Percentiles rank a stretch among this genome's conserved stretches.
These are phyloP conservation scores for Cadophora sp. DNA, from an alignment of 2,329 filamentous ascomycete species.

Conservation along the genomic window DNA sequence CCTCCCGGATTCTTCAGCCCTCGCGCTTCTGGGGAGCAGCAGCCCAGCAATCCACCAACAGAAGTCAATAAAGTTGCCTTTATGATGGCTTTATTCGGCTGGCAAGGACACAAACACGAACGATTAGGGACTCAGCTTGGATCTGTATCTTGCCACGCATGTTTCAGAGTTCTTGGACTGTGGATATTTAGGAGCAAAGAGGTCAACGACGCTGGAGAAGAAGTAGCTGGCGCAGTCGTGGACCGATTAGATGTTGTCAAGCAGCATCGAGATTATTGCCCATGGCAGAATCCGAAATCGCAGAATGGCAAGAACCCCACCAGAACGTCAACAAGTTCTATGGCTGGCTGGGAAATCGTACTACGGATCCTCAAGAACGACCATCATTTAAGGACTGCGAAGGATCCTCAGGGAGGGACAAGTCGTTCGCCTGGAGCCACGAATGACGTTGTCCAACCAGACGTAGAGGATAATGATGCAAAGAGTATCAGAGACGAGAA, in stretches of 20 bases:
- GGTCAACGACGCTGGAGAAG: slow-evolving; percentile 58
- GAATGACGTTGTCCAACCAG: slow-evolving; percentile 24
- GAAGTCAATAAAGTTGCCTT: slow-evolving; percentile 67
- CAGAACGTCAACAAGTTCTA: slow-evolving; percentile 42
- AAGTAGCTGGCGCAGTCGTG: slow-evolving; percentile 64
- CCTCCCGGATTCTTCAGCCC: slow-evolving; percentile 60
- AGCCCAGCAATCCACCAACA: neutral
- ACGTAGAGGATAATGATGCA: slow-evolving; percentile 45
- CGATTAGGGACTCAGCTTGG: slow-evolving; percentile 40
- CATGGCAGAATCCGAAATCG: slow-evolving; percentile 72
- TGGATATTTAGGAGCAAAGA: slow-evolving; percentile 91
- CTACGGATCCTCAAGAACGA: slow-evolving; percentile 64
- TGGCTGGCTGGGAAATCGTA: slow-evolving; percentile 62
- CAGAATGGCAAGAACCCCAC: slow-evolving; percentile 57
- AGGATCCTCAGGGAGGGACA: slow-evolving; percentile 28
- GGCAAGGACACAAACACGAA: slow-evolving; percentile 61
- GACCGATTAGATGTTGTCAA: slow-evolving; percentile 70
- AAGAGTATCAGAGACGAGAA: slow-evolving; percentile 59
- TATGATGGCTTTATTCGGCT: slow-evolving; percentile 74
- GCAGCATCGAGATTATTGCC: slow-evolving; percentile 85
- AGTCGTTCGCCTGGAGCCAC: slow-evolving; percentile 12
- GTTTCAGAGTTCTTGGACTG: slow-evolving; percentile 85
- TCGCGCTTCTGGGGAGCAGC: neutral
- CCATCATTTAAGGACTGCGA: slow-evolving; percentile 44
- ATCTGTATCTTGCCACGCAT: slow-evolving; percentile 75